Conservation (phyloP, 1,284 basidiomycete species). For the Thecaphora frezii region DNA sequence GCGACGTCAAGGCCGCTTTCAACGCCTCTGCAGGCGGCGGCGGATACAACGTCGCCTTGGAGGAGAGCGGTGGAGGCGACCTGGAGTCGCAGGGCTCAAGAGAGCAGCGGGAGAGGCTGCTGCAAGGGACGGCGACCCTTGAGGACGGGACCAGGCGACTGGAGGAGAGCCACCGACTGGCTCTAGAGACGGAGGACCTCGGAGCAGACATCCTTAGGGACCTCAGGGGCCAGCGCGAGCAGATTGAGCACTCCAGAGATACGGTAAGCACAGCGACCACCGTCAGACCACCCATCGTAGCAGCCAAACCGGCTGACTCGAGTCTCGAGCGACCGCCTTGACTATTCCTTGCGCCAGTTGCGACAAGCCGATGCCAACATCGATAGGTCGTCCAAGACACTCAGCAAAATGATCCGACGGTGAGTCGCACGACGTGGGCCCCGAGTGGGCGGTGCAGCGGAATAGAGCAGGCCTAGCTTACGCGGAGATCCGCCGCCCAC, state of each 20-base stretch:
- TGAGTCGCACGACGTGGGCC: no score
- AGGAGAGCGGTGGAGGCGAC: conserved; percentile 26
- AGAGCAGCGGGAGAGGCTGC: conserved; percentile 60
- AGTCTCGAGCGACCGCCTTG: no score
- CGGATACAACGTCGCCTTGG: conserved; percentile 18
- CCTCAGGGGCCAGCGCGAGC: conserved; percentile 84
- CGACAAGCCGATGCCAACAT: conserved; percentile 66
- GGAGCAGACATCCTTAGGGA: conserved; percentile 89
- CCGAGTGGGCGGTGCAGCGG: no score
- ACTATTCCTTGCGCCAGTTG: conserved; percentile 60
- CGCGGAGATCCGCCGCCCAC: no score
- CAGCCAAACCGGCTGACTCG: no score
- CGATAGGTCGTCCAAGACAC: conserved; percentile 65
- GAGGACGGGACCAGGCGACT: conserved; percentile 67
- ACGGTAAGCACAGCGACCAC: no score
- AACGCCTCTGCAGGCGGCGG: conserved; percentile 4
- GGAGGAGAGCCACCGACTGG: conserved; percentile 86
- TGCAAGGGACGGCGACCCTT: conserved; percentile 60
- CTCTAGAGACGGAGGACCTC: conserved; percentile 92
- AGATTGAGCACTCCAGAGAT: conserved; percentile 89
- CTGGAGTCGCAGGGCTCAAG: conserved; percentile 13
- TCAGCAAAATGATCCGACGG: conserved; percentile 68
- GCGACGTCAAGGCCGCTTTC: conserved; percentile 5
- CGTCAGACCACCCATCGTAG: background rate
- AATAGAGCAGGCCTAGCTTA: no score